Evolutionary conservation across 768 basidiomycete genomes (phyloP).

Genomic region (Vararia minispora): DNA sequence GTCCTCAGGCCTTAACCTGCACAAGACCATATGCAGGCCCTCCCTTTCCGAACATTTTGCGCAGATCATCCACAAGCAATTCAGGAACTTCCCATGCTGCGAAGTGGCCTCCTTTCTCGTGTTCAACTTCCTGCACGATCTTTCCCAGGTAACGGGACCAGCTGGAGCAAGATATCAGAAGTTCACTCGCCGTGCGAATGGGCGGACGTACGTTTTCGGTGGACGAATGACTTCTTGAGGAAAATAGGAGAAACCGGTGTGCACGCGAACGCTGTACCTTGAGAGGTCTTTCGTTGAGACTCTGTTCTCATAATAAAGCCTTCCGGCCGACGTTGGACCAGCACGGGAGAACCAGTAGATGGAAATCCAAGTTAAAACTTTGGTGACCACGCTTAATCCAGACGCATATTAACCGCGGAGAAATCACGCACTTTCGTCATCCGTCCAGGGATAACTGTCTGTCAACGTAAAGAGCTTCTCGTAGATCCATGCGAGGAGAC

Average conservation of each 20-base stretch:
- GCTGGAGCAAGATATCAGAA: not conserved
- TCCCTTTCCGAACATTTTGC: conserved; percentile 44
- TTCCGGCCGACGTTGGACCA: conserved; percentile 20
- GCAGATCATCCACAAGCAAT: conserved; percentile 35
- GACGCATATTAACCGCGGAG: not conserved
- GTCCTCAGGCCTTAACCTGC: conserved; percentile 27
- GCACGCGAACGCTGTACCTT: conserved; percentile 9
- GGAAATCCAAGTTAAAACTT: conserved; percentile 26
- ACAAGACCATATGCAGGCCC: conserved; percentile 40
- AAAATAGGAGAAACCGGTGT: conserved; percentile 22
- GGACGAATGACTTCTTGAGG: conserved; percentile 16
- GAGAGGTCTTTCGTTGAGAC: conserved; percentile 1
- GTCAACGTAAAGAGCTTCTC: conserved; percentile 23
- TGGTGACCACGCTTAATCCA: conserved; percentile 8
- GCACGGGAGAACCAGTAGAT: conserved; percentile 26
- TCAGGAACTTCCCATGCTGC: conserved; percentile 41
- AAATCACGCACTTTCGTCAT: conserved; percentile 38
- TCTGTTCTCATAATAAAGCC: conserved; percentile 23
- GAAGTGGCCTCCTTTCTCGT: conserved; percentile 47
- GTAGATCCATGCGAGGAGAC: conserved; percentile 29
- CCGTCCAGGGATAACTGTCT: conserved; percentile 44
- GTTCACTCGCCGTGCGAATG: too few species aligned
- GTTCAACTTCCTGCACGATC: conserved; percentile 37
- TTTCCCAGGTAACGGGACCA: conserved; percentile 21
- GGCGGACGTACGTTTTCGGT: conserved; percentile 1